Evolutionary conservation across 2,329 filamentous ascomycete genomes (phyloP).

Genomic region (Fusarium mexicanum): DNA sequence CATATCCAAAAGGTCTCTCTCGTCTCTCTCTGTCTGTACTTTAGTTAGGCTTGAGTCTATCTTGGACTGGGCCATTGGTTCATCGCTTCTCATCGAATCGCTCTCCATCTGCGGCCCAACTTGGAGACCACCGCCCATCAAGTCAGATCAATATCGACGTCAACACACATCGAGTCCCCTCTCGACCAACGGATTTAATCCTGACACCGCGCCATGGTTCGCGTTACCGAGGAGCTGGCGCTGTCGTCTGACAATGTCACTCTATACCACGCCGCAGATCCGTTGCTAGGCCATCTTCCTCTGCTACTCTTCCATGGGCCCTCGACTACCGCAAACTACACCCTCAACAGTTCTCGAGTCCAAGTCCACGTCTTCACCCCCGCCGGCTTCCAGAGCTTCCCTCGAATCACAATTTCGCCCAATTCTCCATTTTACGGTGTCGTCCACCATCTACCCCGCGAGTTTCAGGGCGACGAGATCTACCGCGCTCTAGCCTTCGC

Average conservation of each 20-base stretch:
- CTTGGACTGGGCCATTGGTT: not conserved
- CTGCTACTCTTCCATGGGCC: constrained; percentile 92
- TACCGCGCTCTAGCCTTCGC: constrained; percentile 92
- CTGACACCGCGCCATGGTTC: constrained; percentile 74
- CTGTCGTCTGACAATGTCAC: constrained; percentile 83
- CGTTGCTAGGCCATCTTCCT: constrained; percentile 80
- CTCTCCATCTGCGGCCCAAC: constrained; percentile 40
- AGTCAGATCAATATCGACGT: constrained; percentile 17
- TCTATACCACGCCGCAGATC: constrained; percentile 90
- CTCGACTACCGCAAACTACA: constrained; percentile 88
- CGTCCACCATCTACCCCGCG: constrained; percentile 88
- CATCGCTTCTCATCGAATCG: constrained; percentile 24
- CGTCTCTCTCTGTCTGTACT: constrained; percentile 4
- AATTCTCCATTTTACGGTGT: constrained; percentile 91
- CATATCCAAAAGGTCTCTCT: constrained; percentile 11
- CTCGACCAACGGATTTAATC: constrained; percentile 30
- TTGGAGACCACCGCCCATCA: constrained; percentile 31
- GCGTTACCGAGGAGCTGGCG: constrained; percentile 79
- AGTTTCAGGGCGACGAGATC: constrained; percentile 94
- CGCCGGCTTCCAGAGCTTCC: constrained; percentile 88
- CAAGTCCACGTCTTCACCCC: constrained; percentile 93
- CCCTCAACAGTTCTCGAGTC: constrained; percentile 88
- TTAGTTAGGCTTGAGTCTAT: not conserved
- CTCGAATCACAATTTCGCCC: constrained; percentile 90
- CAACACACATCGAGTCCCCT: constrained; percentile 26